Evolutionary conservation across 1,284 basidiomycete species (phyloP).

Genomic region (Trichosporon faecale): DNA sequence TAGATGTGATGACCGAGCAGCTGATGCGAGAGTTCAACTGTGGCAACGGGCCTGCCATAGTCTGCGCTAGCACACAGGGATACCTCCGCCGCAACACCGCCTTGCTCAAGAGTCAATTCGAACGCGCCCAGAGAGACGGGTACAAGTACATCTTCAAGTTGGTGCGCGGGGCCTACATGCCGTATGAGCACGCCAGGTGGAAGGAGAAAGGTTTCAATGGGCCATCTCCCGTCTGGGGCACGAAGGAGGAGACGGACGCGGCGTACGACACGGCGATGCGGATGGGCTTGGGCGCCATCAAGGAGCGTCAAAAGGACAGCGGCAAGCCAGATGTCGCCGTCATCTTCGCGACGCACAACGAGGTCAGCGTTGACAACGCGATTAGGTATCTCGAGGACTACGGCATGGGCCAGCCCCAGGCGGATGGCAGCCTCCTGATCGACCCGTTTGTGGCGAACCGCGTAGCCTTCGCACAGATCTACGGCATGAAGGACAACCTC

Average conservation of each 20-base stretch:
- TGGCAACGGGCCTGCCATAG: background rate
- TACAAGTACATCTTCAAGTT: constrained; percentile 12
- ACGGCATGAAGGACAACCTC: constrained; percentile 13
- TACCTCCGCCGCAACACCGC: background rate
- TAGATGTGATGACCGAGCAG: constrained; percentile 14
- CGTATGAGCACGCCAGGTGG: constrained; percentile 2
- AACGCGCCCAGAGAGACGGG: constrained; percentile 5
- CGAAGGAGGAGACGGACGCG: background rate
- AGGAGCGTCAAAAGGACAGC: background rate
- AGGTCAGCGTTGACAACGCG: constrained; percentile 8
- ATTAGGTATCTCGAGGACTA: background rate
- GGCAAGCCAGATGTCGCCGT: background rate
- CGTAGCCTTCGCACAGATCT: constrained; percentile 11
- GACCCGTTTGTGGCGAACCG: background rate
- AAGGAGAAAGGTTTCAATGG: background rate
- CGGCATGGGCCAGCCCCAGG: background rate
- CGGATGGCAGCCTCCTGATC: background rate
- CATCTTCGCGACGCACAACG: constrained; percentile 13
- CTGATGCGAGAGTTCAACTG: constrained; percentile 17
- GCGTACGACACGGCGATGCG: background rate
- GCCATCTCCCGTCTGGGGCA: background rate
- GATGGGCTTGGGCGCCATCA: background rate
- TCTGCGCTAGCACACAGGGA: background rate
- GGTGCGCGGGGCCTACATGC: constrained; percentile 4
- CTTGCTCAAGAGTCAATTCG: background rate